These are phyloP conservation scores for Beauveria sp. DNA, from an alignment of 2,329 filamentous ascomycete species.

Conservation along the genomic window DNA sequence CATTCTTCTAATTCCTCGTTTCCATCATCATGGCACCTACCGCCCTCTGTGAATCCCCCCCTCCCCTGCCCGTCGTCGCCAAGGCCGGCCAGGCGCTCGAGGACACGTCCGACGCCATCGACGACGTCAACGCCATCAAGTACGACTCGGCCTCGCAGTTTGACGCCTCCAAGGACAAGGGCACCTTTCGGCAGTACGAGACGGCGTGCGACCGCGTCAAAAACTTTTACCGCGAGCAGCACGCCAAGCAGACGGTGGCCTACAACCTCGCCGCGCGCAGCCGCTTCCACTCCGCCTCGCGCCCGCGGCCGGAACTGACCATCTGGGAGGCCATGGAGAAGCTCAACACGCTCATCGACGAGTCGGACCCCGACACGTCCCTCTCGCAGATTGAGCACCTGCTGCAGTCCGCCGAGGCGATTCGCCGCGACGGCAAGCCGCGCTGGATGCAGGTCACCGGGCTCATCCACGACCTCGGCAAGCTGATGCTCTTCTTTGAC, in stretches of 20 bases:
- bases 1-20: background rate
- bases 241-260: constrained; percentile 65
- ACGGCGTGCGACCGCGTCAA: constrained; percentile 78
- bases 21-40: constrained; percentile 19
- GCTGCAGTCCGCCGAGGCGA: constrained; percentile 81
- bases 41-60: constrained; percentile 14
- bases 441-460: constrained; percentile 76
- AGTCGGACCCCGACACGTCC: constrained; percentile 82
- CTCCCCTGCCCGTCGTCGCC: constrained; percentile 8
- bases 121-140: constrained; percentile 48
- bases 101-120: constrained; percentile 38
- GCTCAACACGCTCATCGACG: constrained; percentile 83
- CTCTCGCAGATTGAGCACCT: constrained; percentile 87
- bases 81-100: constrained; percentile 32
- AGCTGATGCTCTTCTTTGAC: constrained; percentile 72
- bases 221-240: constrained; percentile 72
- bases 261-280: constrained; percentile 77
- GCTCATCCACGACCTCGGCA: constrained; percentile 72
- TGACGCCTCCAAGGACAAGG: constrained; percentile 70
- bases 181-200: constrained; percentile 74
- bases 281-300: constrained; percentile 48
- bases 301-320: constrained; percentile 62
- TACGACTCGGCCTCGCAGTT: constrained; percentile 52
- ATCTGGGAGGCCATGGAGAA: constrained; percentile 92
- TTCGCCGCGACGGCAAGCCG: constrained; percentile 75